Evolutionary conservation across 2,329 filamentous ascomycete genomes (phyloP), one percentile per base, ranked within the genome.

Genomic region (Alternaria ethzedia): DNA sequence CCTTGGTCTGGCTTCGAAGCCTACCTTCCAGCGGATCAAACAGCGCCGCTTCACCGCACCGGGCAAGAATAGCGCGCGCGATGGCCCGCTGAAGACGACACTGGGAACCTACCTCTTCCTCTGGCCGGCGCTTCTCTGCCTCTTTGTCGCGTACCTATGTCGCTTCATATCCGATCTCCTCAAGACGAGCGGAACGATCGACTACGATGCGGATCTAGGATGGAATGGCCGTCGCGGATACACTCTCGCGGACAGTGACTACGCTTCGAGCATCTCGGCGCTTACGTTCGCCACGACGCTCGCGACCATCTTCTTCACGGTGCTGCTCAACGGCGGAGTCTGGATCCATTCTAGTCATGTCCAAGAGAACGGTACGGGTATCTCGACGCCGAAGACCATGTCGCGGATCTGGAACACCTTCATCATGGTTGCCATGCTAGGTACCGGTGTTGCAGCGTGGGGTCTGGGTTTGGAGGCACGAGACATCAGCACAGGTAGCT

Each of bases 71-170:
- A 54, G 50, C 43, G 49, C 49, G 10, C 32, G 55, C 23, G 41
- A 62, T 52, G 56, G 52, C 1, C 60, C 60, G 5, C 23, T 62
- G 0, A 62, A 62, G 17, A 62, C 60, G 2, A 50, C 54, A 3
- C 23, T 62, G 5, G 60, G 60, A 5, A 62, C 60, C 2, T 62
- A 62, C 11, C 55, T 63, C 55, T 63, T 63, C 32, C 60, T 63
- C 28, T 54, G 49, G 49, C 55, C 60, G 0, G 55, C 60, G 0
- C 55, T 63, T 5, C 50, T 63, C 23, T 63, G 49, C 8, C 49
- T 63, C 49, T 59, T 63, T 23, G 28, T 59, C 30, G 60, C 55
- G 21, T 63, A 58, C 25, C 12, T 54, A 21, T 47, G 41, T 26
- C 60, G 60, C 55, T 59, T 63, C 15, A 25, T 59, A 11, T 54